Evolutionary conservation across 352 stramenopile genomes (phyloP), one percentile per base, ranked within the genome.

Genomic region (Globisporangium parvum): DNA sequence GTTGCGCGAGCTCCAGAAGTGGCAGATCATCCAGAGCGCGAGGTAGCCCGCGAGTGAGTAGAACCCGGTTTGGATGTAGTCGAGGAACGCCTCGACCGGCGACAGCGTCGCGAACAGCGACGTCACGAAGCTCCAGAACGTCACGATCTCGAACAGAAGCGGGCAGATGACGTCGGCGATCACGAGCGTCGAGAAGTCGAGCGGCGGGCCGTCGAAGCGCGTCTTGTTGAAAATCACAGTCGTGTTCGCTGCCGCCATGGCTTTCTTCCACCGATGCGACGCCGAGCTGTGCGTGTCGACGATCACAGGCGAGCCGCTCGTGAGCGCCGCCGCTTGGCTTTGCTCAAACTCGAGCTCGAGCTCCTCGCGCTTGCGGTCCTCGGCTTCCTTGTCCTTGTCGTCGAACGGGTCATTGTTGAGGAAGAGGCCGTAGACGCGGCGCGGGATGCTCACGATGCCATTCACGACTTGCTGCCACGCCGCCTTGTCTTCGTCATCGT

Each of bases 1-100:
- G 63, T 93, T 93, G 21, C 85, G 77, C 47, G 77, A 66, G 66
- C 85, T 95, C 60, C 80, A 93, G 61, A 90, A 95, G 66, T 95
- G 85, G 60, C 80, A 91, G 15, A 85, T 65, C 66, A 91, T 85
- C 85, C 85, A 95, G 11, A 91, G 42, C 8, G 67, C 64, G 44
- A 95, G 65, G 66, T 93, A 93, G 12, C 72, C 70, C 9, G 64
- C 70, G 45, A 88, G 65, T 59, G 73, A 80, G 66, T 91, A 95
- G 58, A 93, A 93, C 20, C 85, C 85, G 33, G 75, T 69, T 21
- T 86, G 79, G 46, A 93, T 84, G 54, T 95, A 95, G 53, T 81
- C 74, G n/a, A 92, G 56, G 66, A 95, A 95, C 11, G 85, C 85
- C 46, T 71, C 62, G 15, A 87, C 57, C 0, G 80, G 75, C 35